Evolutionary conservation across 2,329 filamentous ascomycete genomes (phyloP), one percentile per base, ranked within the genome.

Genomic region (Pseudocercospora pini-densiflorae): DNA sequence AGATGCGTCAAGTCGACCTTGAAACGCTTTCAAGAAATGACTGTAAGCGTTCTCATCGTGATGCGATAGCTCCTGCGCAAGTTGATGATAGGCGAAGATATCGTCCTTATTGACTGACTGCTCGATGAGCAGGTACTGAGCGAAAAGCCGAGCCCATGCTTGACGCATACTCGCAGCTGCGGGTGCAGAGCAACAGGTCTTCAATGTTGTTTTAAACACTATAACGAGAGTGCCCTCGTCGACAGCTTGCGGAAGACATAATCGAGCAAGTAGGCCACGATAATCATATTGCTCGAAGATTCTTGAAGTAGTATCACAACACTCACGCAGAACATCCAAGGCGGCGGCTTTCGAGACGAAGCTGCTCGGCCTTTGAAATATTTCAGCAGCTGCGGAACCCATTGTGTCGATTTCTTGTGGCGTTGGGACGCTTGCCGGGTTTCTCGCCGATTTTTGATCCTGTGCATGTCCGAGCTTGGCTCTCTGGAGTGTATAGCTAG

Each of bases 321-420:
- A 67, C 9, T 59, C 58, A 43, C 61, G 49, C 12, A 67, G 21
- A 2, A 61, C 61, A 53, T 67, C 61, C 23, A 67, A 27, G 19
- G 61, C 60, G 6, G 77, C 76, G 3, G 76, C 73, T 65, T 74
- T 75, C 7, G 76, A 74, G 27, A 80, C 74, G 0, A 77, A 70
- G 59, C 79, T 81, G 9, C 54, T 45, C 55, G 68, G 70, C 10
- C 31, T 23, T 36, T 66, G 59, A 45, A 67, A 69, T 14, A 73
- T n/a, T 27, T 60, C 36, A 19, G 55, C 55, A 24, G 55, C 24
- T 36, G 55, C 27, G 31, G 16, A 40, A 5, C 55, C 55, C 24
- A 58, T 43, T 10, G 29, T 40, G 29, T 58, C 55, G 9, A 58
- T n/a, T 14, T 21, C 19, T 23, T 58, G 29, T 19, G 33, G 55